Conservation (phyloP, 257 asterid genomes). For the Nicotiana undulata region DNA sequence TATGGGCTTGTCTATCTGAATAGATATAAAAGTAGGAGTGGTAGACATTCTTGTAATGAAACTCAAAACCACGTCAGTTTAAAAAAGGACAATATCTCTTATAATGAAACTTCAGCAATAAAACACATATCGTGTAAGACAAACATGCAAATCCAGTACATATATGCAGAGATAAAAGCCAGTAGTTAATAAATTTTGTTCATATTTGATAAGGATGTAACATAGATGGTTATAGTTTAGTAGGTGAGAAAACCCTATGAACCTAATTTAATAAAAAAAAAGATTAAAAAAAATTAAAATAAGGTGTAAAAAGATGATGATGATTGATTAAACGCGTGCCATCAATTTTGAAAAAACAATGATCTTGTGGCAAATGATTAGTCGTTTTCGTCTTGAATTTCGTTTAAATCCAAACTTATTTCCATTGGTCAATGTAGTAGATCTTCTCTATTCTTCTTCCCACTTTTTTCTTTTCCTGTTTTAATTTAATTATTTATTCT, state of each 20-base stretch:
- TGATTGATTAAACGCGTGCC: constrained; percentile 5
- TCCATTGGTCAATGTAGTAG: constrained; percentile 25
- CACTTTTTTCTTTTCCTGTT: background rate
- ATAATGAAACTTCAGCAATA: background rate
- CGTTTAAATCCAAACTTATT: constrained; percentile 16
- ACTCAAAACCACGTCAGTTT: constrained; percentile 3
- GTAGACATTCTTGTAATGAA: background rate
- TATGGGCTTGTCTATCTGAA: background rate
- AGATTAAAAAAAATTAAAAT: too few species aligned
- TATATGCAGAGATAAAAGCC: background rate
- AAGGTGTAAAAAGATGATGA: background rate
- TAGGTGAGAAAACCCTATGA: background rate
- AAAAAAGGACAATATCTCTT: background rate
- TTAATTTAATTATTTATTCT: background rate
- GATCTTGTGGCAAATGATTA: constrained; percentile 17
- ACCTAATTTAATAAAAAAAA: background rate
- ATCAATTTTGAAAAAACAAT: constrained; percentile 20
- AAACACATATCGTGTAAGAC: background rate
- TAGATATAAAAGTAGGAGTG: background rate
- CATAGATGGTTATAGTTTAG: background rate
- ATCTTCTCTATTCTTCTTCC: background rate
- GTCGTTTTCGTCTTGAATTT: constrained; percentile 36
- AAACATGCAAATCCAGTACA: background rate
- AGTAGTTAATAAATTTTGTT: background rate
- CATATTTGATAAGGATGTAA: constrained; percentile 7